Evolutionary conservation across 345 rosid species (phyloP).

Genomic region (Syzygium aqueum): DNA sequence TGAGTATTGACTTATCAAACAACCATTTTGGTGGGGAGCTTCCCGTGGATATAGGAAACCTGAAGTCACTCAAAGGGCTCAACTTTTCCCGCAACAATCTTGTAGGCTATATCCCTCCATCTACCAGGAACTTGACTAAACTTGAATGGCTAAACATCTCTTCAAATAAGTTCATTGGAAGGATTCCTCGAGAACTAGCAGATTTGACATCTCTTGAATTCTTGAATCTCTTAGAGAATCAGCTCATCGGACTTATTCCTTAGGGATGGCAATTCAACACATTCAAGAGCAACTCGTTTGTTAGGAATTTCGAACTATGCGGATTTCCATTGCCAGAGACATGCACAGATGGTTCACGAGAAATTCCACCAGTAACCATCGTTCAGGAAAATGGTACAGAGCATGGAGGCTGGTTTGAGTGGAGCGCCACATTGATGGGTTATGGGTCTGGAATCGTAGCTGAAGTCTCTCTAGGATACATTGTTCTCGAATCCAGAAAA

Average conservation of each 20-base stretch:
- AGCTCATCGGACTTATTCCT: too few relatives aligned
- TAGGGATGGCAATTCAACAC: neutral
- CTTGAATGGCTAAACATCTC: neutral
- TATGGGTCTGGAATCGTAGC: constrained; percentile 4
- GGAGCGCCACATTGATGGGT: constrained; percentile 2
- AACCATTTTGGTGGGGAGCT: neutral
- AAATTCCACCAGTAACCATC: neutral
- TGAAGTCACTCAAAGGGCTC: neutral
- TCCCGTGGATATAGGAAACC: neutral
- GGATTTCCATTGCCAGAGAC: neutral
- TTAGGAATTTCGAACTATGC: neutral
- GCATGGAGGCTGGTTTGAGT: neutral
- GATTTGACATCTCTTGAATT: neutral
- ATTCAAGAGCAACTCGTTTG: neutral
- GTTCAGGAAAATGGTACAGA: neutral
- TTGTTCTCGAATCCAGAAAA: neutral
- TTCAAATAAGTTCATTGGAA: neutral
- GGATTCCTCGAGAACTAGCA: neutral
- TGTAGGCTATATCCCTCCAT: neutral
- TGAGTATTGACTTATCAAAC: neutral
- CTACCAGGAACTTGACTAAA: neutral
- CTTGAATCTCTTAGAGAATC: neutral
- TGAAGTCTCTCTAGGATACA: neutral
- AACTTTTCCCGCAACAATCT: neutral
- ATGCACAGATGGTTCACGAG: neutral